Evolutionary conservation across 2,329 filamentous ascomycete genomes (phyloP), one percentile per base, ranked within the genome.

Genomic region (Alternaria sp.): DNA sequence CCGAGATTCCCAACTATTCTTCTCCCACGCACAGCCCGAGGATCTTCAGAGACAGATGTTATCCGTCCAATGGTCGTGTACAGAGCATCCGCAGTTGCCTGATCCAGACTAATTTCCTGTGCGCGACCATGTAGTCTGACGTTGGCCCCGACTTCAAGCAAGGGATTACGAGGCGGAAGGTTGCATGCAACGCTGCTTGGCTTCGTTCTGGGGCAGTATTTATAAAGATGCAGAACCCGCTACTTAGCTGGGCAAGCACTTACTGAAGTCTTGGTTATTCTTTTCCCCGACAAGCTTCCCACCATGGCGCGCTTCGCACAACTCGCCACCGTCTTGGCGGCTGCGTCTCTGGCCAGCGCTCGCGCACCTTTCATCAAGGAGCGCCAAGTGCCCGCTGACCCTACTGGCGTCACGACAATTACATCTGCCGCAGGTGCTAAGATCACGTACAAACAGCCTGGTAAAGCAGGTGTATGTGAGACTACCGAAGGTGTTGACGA

Each of bases 401-500:
- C 74, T 9, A 67, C 67, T 12, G 74, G 73, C 25, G 68, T 78
- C 4, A 75, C 59, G 48, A 77, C 74, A 1, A 74, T 78, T 32
- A 76, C 70, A 4, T 77, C 74, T 9, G 66, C 72, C 11, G 73
- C 76, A 43, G 75, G 75, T n/a, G 75, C 74, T 10, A 64, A 69
- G 28, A 76, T 77, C 34, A 66, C 71, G 9, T 78, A 72, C 69
- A 78, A 78, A 62, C 74, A 78, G 52, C 74, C 75, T 11, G 75
- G 75, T 8, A 78, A 78, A 46, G 64, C 68, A 78, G 72, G 45
- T 79, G 84, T 75, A 51, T 87, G 60, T 79, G 84, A 73, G 64
- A 76, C 70, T 22, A 74, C 59, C 8, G 66, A 72, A 27, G 75
- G 75, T n/a, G 77, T 79, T 14, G 73, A 77, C 53, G 75, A 78